Conservation (phyloP, 345 rosid species). For the Camelina hispida region DNA sequence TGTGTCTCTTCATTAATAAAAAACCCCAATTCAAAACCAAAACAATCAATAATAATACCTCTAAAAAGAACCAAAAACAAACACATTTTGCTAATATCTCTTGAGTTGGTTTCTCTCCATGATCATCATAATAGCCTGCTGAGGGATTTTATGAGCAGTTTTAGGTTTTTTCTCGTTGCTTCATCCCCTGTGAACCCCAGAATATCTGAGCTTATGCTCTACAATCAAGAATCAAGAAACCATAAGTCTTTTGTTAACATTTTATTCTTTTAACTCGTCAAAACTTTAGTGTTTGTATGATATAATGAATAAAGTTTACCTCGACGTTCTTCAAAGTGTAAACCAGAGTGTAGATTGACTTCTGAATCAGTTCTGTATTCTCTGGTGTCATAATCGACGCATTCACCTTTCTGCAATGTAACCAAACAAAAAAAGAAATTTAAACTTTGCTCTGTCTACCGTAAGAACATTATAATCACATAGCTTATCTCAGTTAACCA, state of each 20-base stretch:
- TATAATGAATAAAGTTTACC: conserved; percentile 49
- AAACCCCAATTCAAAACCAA: neutral
- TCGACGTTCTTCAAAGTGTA: conserved; percentile 94
- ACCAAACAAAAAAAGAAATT: neutral
- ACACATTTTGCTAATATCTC: conserved; percentile 6
- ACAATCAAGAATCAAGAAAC: conserved; percentile 37
- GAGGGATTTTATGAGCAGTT: conserved; percentile 90
- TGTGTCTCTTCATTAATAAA: conserved; percentile 10
- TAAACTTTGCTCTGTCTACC: neutral
- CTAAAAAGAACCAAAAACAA: neutral
- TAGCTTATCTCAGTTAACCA: neutral
- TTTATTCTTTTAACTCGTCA: neutral
- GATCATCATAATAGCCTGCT: conserved; percentile 76
- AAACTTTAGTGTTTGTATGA: neutral
- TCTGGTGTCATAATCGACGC: conserved; percentile 91
- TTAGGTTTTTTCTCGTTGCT: conserved; percentile 81
- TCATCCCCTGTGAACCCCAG: conserved; percentile 99
- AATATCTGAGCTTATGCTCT: conserved; percentile 96
- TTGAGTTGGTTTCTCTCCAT: neutral
- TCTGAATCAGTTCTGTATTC: conserved; percentile 83
- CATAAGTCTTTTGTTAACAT: neutral
- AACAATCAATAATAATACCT: neutral
- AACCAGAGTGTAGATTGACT: conserved; percentile 82
- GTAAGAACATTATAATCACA: conserved; percentile 14
- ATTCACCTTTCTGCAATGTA: conserved; percentile 62